Base-by-base conservation (phyloP, 1,139 yeast species). In the Taiozyma onychis region DNA sequence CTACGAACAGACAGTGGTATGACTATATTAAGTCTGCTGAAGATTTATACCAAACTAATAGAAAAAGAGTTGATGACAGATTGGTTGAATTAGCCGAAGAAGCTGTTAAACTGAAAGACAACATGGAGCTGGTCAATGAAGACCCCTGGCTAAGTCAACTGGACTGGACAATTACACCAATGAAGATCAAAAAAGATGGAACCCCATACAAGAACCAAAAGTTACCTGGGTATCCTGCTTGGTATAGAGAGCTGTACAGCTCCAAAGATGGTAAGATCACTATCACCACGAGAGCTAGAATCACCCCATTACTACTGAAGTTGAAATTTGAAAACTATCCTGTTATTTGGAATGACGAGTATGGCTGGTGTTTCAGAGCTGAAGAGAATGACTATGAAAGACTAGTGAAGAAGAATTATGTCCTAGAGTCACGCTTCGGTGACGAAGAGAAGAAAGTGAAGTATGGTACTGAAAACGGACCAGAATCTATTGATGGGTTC, bases 71-170 rank as follows among this genome's bases (percentile, higher is more conserved):
- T 14, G 81, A 81, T 51, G 66, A 70, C 3, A 85, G 82, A 50
- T 73, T 95, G 18, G 71, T 74, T 37, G 69, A 71, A 28, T 72
- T 91, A 41, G 91, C 91, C 0, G 72, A 80, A 9, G 81, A 81
- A 24, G 77, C 85, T 6, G 79, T 86, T 0, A 62, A 66, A 13
- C 64, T 73, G 41, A 67, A 66, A 47, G 72, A 71, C 39, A 53
- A 61, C 7, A 65, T 70, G 1, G 69, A 67, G n/a, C 51, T 45
- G 0, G 61, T 58, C 39, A 30, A 50, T 37, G 57, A 65, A 16
- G 97, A 93, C 63, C 96, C 96, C 0, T 95, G 99, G 99, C 71
- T 91, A 39, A 73, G 76, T 5, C 99, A 95, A 65, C 72, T 95
- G 52, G 90, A 95, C 64, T 95, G 99, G 99, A 76, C 81, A 0